Evolutionary conservation across 1,284 basidiomycete genomes (phyloP).

Genomic region (Microbotryomycetes sp.): DNA sequence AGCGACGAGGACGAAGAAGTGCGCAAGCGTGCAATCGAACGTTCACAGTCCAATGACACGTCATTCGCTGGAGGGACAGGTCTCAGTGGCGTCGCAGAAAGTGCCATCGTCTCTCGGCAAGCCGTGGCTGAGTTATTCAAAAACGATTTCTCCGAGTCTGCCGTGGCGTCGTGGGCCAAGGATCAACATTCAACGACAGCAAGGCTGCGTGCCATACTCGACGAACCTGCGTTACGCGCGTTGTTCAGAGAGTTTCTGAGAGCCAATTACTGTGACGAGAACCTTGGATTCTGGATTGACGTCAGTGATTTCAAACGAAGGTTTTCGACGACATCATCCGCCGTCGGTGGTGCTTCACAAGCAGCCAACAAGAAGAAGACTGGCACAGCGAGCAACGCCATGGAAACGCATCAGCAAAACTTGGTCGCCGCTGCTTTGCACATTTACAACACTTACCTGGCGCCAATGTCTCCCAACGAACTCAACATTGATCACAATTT

Average conservation of each 20-base stretch:
- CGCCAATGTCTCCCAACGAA: constrained; percentile 88
- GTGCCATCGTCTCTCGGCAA: constrained; percentile 14
- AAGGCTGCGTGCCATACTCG: constrained; percentile 82
- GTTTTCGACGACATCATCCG: constrained; percentile 89
- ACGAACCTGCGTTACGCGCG: constrained; percentile 80
- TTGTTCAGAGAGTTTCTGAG: constrained; percentile 92
- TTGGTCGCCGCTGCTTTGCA: constrained; percentile 89
- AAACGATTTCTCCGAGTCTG: constrained; percentile 20
- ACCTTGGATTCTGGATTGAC: constrained; percentile 93
- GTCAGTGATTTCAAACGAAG: constrained; percentile 94
- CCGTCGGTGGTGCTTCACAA: constrained; percentile 52
- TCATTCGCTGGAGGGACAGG: constrained; percentile 12
- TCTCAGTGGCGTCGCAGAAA: constrained; percentile 20
- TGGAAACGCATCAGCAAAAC: constrained; percentile 95
- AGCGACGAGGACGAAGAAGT: constrained; percentile 24
- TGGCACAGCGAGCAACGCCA: constrained; percentile 55
- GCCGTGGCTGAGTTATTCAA: constrained; percentile 33
- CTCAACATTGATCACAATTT: constrained; percentile 97
- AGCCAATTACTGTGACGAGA: constrained; percentile 96
- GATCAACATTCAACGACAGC: constrained; percentile 65
- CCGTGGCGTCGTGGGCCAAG: constrained; percentile 52
- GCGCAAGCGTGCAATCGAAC: neutral
- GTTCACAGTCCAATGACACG: constrained; percentile 3
- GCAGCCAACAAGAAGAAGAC: constrained; percentile 51
- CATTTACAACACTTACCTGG: constrained; percentile 92